Percentiles rank a stretch among this genome's conserved stretches.
These are phyloP conservation scores for Botryotinia narcissicola DNA, from an alignment of 2,329 filamentous ascomycete genomes.

Conservation along the genomic window DNA sequence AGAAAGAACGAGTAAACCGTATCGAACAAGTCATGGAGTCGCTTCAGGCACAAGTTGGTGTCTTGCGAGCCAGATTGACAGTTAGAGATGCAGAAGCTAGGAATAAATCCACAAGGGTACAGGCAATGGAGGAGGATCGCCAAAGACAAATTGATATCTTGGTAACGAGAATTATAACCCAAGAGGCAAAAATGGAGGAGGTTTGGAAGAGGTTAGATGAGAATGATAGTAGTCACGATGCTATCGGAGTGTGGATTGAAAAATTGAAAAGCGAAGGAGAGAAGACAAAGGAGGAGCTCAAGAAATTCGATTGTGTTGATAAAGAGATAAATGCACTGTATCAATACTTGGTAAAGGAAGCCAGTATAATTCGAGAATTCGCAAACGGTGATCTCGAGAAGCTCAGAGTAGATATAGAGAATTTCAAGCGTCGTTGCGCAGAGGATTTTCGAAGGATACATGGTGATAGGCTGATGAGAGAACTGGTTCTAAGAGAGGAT, in stretches of 20 bases:
- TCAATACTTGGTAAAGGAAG: neutral
- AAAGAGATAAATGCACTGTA: neutral
- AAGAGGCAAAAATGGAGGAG: neutral
- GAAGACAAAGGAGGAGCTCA: neutral
- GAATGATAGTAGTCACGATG: neutral
- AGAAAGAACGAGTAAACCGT: neutral
- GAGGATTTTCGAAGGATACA: neutral
- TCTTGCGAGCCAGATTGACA: neutral
- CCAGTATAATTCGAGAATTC: neutral
- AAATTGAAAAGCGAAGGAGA: neutral
- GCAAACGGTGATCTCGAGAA: neutral
- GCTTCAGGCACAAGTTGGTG: neutral
- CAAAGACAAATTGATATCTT: neutral
- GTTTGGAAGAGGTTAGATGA: neutral
- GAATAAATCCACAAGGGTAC: neutral
- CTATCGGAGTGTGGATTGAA: neutral
- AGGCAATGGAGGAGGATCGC: neutral
- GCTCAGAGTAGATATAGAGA: neutral
- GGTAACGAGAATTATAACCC: neutral
- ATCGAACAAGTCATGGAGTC: neutral
- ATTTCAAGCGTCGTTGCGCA: neutral
- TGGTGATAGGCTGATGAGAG: neutral
- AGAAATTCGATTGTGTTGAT: neutral
- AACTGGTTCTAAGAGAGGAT: neutral
- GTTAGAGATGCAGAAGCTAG: neutral